These are phyloP conservation scores for Arachnopeziza araneosa DNA, from an alignment of 2,329 filamentous ascomycete genomes.

Conservation along the genomic window DNA sequence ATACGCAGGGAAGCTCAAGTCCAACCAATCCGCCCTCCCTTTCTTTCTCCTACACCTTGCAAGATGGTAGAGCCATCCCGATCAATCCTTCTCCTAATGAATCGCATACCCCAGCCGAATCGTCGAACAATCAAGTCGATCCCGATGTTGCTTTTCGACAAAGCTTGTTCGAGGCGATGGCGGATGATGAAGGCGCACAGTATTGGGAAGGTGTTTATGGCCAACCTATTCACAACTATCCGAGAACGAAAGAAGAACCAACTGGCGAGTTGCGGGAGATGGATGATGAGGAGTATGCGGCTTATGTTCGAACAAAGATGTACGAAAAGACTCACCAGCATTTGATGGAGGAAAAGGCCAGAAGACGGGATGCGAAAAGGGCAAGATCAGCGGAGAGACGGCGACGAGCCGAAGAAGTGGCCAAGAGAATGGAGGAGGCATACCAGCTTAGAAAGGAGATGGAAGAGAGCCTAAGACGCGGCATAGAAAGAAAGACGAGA, in stretches of 20 bases:
- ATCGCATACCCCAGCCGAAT: constrained; percentile 32
- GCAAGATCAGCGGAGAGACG: constrained; percentile 32
- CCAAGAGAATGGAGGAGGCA: constrained; percentile 35
- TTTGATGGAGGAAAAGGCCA: constrained; percentile 68
- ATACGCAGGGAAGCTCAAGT: constrained; percentile 16
- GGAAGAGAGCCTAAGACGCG: constrained; percentile 62
- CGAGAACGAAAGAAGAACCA: constrained; percentile 37
- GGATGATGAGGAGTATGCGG: constrained; percentile 87
- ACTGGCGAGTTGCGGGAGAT: constrained; percentile 69
- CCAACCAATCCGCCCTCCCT: constrained; percentile 19
- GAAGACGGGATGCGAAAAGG: constrained; percentile 50
- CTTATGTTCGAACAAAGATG: constrained; percentile 82
- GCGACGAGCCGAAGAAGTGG: constrained; percentile 33
- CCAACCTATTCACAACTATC: constrained; percentile 83
- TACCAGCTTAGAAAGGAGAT: constrained; percentile 54
- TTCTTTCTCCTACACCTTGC: background rate
- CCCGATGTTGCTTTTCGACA: constrained; percentile 79
- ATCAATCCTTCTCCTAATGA: constrained; percentile 33
- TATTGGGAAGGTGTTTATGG: constrained; percentile 98
- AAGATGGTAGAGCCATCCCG: background rate
- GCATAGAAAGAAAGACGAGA: constrained; percentile 49
- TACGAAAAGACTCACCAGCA: constrained; percentile 92
- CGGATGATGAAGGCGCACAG: constrained; percentile 89
- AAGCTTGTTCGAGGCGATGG: constrained; percentile 93
- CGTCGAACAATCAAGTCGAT: constrained; percentile 43